A percentile compares a stretch with the other conserved stretches of the same genome.
phyloP scores from a whole-genome alignment of 164 flowering plant species.

The Echeveria elegans region DNA sequence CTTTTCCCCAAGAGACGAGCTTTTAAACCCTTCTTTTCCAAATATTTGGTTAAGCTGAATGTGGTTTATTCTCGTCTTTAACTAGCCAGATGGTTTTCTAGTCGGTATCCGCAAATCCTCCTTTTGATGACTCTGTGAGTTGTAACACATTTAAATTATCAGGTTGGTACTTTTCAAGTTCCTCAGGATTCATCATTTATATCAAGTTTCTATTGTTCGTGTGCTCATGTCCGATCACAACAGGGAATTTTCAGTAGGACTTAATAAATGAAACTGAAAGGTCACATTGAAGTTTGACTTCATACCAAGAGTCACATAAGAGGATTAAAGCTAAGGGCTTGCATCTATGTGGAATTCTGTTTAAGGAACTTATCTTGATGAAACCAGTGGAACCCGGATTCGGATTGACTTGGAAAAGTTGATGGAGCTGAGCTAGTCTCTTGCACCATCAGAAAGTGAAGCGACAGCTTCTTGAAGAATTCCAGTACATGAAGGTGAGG shows the following conservation, averaged over 20 bases:
- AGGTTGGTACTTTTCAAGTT: neutral
- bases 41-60: too few species aligned
- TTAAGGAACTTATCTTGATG: neutral
- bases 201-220: neutral
- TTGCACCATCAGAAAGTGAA: neutral
- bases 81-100: too few species aligned
- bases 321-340: neutral
- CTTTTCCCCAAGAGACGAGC: neutral
- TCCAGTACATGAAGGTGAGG: neutral
- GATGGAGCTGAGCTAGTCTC: neutral
- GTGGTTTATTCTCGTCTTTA: too few species aligned
- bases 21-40: too few species aligned
- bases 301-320: too few species aligned
- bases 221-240: too few species aligned
- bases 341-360: neutral
- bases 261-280: too few species aligned
- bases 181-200: neutral
- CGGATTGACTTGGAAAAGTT: neutral
- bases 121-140: neutral
- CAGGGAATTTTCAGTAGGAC: too few species aligned
- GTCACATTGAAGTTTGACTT: too few species aligned
- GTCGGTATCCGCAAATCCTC: too few species aligned
- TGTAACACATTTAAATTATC: neutral
- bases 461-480: neutral
- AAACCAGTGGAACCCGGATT: too few species aligned